Evolutionary conservation across 345 rosid species (phyloP).

Genomic region (Citrus medica): DNA sequence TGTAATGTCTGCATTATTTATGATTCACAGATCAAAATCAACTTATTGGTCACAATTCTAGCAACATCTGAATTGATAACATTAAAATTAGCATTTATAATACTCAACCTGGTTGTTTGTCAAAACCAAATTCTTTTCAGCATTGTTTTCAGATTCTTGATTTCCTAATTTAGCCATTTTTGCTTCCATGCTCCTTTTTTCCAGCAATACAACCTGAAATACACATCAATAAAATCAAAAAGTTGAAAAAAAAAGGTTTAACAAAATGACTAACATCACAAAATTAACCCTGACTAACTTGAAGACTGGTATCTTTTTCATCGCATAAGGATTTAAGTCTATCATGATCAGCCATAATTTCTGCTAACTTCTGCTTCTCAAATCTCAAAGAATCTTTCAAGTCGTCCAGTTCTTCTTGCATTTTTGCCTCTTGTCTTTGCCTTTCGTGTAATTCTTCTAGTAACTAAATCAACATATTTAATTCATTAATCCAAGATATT

Average conservation of each 20-base stretch:
- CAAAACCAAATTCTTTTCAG: slow-evolving; percentile 38
- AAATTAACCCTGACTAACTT: slow-evolving; percentile 42
- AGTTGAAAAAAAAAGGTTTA: background rate
- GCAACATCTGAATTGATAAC: background rate
- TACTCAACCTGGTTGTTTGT: slow-evolving; percentile 56
- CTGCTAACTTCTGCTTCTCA: slow-evolving; percentile 58
- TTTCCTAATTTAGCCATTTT: slow-evolving; percentile 46
- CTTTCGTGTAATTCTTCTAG: slow-evolving; percentile 69
- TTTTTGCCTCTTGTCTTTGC: slow-evolving; percentile 46
- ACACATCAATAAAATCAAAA: slow-evolving; percentile 12
- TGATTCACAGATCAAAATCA: slow-evolving; percentile 22
- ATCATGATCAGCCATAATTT: slow-evolving; percentile 51
- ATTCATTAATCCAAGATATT: background rate
- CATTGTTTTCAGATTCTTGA: slow-evolving; percentile 35
- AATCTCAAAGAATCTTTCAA: slow-evolving; percentile 53
- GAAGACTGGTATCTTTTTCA: slow-evolving; percentile 70
- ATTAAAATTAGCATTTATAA: background rate
- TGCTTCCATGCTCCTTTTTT: slow-evolving; percentile 59
- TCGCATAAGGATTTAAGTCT: slow-evolving; percentile 48
- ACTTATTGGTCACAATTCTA: background rate
- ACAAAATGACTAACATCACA: slow-evolving; percentile 2
- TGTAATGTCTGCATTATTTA: slow-evolving; percentile 35
- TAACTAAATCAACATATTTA: slow-evolving; percentile 43
- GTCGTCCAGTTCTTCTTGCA: slow-evolving; percentile 70
- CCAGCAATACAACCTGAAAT: slow-evolving; percentile 52